These are phyloP conservation scores for Punica granatum DNA, from an alignment of 345 rosid species.

Conservation along the genomic window DNA sequence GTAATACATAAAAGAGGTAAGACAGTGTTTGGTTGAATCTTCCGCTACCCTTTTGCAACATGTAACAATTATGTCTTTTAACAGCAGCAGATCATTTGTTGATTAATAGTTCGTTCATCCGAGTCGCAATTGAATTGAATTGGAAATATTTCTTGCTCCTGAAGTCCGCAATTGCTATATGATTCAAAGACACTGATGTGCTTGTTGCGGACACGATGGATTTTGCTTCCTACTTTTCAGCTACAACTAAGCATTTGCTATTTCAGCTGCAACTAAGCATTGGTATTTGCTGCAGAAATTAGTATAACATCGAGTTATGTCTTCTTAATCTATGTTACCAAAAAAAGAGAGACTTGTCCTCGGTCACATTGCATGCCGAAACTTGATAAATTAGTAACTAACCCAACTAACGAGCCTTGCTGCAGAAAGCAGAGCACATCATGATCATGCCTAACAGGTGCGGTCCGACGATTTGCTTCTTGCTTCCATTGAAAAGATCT, in stretches of 20 bases:
- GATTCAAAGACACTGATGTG: not conserved
- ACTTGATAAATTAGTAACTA: too few species aligned
- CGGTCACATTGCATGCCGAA: too few species aligned
- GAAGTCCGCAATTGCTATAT: not conserved
- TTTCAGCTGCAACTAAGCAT: not conserved
- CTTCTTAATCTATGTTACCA: not conserved
- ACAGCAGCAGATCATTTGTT: not conserved
- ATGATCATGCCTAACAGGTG: too few species aligned
- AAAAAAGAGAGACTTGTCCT: too few species aligned
- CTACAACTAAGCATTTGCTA: too few species aligned
- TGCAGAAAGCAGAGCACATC: too few species aligned
- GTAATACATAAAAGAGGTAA: not conserved
- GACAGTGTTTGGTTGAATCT: constrained; percentile 25
- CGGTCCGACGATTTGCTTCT: too few species aligned
- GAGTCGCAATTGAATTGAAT: not conserved
- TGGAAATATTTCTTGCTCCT: not conserved
- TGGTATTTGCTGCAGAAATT: not conserved
- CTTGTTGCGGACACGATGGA: not conserved
- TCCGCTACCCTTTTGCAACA: constrained; percentile 14
- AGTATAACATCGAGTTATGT: not conserved
- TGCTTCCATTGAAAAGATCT: too few species aligned
- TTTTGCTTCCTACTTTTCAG: not conserved
- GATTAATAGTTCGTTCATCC: not conserved
- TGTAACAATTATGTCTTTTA: not conserved
- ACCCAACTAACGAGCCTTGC: too few species aligned